Conservation (phyloP, 192 early-diverging fungal genomes). For the Mortierella claussenii region DNA sequence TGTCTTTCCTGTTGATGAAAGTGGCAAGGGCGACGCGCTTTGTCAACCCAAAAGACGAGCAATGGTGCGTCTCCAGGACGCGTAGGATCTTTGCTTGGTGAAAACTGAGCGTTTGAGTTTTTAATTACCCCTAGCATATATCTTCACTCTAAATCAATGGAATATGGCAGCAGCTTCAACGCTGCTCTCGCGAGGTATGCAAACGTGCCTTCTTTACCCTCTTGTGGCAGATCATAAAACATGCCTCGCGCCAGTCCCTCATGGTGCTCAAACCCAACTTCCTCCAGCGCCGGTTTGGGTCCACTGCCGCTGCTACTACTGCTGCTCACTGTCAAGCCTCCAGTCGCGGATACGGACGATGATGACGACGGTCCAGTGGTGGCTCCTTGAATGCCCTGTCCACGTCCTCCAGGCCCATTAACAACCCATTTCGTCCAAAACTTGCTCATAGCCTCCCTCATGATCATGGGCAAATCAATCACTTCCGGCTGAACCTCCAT, state of each 20-base stretch:
- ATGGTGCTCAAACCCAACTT: constrained; percentile 70
- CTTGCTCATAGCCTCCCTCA: constrained; percentile 69
- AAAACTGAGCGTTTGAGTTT: background rate
- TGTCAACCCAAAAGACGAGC: no score
- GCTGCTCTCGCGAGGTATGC: constrained; percentile 66
- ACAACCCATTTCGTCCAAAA: constrained; percentile 80
- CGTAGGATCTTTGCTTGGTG: background rate
- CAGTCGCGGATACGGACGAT: no score
- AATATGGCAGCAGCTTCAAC: constrained; percentile 54
- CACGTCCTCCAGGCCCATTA: constrained; percentile 53
- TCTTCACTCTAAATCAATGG: constrained; percentile 44
- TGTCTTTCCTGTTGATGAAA: no score
- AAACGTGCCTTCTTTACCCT: constrained; percentile 71
- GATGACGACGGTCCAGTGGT: constrained; percentile 31
- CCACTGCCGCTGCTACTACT: constrained; percentile 3
- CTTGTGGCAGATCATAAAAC: constrained; percentile 84
- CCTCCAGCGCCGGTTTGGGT: constrained; percentile 6
- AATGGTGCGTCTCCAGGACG: no score
- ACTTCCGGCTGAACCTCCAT: constrained; percentile 53
- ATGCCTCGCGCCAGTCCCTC: constrained; percentile 71
- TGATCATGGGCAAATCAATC: constrained; percentile 70
- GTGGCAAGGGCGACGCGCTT: no score
- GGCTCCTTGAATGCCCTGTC: constrained; percentile 34
- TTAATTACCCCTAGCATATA: background rate
- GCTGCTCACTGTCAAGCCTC: no score